Base-by-base conservation (phyloP, 2,329 filamentous ascomycete genomes). In the Botrytis paeoniae region DNA sequence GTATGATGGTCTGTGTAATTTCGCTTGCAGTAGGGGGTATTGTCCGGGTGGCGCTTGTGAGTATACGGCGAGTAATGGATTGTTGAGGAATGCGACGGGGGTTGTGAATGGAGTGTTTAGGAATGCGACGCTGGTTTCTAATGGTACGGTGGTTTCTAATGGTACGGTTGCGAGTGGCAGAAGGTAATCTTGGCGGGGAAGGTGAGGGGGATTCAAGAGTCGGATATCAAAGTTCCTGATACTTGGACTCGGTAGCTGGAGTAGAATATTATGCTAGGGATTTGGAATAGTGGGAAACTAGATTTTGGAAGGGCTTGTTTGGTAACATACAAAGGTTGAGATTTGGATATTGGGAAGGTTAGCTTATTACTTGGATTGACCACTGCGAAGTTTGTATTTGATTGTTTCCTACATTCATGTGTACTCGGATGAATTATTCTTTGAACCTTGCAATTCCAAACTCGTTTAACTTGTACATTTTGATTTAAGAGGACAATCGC, bases 11-110 rank as follows among this genome's bases (percentile, higher is more conserved):
- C 29, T 60, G 29, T 60, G 57, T 14, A 29, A 60, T 35, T 60
- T 60, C 29, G 57, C 57, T 35, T 60, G 57, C 35, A 60, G 57
- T 60, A 60, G 25, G 70, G 60, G 43, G 25, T 69, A 29, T 70
- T 73, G 66, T 72, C 71, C 74, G 76, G 72, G 73, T 64, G 75
- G 60, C 76, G 75, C 73, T 78, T 80, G 57, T 12, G 57, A 60
- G 57, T 60, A 60, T 60, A 35, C 29, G 18, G 10, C 57, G 32
- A 29, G 51, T 18, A 57, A 60, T 60, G 29, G 16, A 18, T 22
- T 60, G 57, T 29, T 35, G 9, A 29, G 6, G 32, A 60, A 60
- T 60, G 29, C 0, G 29, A 60, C 57, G 57, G 57, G 16, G 29
- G 3, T 32, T 59, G 57, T 20, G 29, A 59, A 59, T 59, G 57